Percentiles rank a stretch among this genome's conserved stretches.
These are phyloP conservation scores for Mrakia frigida DNA, from an alignment of 768 basidiomycete species.

Conservation along the genomic window DNA sequence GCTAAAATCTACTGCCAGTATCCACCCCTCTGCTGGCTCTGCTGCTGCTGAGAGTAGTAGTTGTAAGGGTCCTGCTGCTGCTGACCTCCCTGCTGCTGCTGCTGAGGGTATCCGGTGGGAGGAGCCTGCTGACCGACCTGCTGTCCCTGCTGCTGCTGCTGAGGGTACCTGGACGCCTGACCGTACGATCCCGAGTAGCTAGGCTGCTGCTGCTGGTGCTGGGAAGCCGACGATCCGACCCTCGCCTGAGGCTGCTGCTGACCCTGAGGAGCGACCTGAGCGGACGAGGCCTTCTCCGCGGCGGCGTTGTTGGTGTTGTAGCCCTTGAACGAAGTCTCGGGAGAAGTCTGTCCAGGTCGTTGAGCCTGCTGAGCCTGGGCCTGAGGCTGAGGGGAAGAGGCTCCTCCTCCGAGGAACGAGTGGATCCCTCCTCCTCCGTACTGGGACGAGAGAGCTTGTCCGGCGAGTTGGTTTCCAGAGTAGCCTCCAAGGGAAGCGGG, in stretches of 20 bases:
- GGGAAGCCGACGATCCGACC: constrained; percentile 4
- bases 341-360: constrained; percentile 29
- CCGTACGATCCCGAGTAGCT: constrained; percentile 8
- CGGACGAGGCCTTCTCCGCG: constrained; percentile 12
- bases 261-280: neutral
- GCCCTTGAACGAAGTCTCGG: constrained; percentile 31
- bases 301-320: constrained; percentile 15
- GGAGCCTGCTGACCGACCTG: neutral
- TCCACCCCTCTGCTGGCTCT: constrained; percentile 25
- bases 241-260: constrained; percentile 25
- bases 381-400: constrained; percentile 25
- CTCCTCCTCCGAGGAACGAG: constrained; percentile 33
- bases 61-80: constrained; percentile 30
- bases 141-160: constrained; percentile 16
- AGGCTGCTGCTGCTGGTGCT: constrained; percentile 28
- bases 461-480: neutral
- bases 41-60: constrained; percentile 31
- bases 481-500: constrained; percentile 27
- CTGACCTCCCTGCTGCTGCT: constrained; percentile 32
- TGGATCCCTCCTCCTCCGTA: constrained; percentile 33
- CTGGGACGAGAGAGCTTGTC: constrained; percentile 17
- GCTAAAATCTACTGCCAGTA: constrained; percentile 23
- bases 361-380: constrained; percentile 26
- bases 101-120: constrained; percentile 7
- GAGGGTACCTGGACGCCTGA: neutral